These are phyloP conservation scores for Talaromyces sp. DNA, from an alignment of 2,329 filamentous ascomycete genomes.

Conservation along the genomic window DNA sequence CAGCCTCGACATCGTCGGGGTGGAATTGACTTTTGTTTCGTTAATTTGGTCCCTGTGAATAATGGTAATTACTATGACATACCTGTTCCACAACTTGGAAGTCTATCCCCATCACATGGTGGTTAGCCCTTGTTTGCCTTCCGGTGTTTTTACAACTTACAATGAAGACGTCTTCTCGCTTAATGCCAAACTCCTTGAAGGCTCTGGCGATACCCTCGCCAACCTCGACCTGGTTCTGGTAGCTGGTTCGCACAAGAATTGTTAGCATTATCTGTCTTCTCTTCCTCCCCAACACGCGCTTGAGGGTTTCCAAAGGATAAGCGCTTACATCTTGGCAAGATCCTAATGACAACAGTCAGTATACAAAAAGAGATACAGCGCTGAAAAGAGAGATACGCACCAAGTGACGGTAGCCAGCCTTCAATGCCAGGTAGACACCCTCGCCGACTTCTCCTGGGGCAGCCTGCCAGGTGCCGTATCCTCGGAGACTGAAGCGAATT, in stretches of 20 bases:
- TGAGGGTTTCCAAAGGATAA: not conserved
- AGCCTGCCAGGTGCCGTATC: constrained; percentile 38
- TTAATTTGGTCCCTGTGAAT: not conserved
- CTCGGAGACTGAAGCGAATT: constrained; percentile 25
- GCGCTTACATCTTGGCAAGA: constrained; percentile 33
- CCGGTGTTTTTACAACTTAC: constrained; percentile 18
- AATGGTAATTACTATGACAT: constrained; percentile 10
- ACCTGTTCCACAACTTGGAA: constrained; percentile 58
- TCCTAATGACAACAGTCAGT: constrained; percentile 23
- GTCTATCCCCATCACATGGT: constrained; percentile 30
- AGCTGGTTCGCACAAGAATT: constrained; percentile 17
- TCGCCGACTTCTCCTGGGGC: constrained; percentile 35
- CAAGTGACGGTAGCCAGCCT: constrained; percentile 36
- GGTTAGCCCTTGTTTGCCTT: not conserved
- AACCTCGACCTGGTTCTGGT: constrained; percentile 35
- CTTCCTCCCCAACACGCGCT: not conserved
- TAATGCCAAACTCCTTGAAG: constrained; percentile 33
- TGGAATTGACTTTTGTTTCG: constrained; percentile 34
- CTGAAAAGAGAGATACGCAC: constrained; percentile 17
- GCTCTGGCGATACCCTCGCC: constrained; percentile 30
- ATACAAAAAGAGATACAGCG: not conserved
- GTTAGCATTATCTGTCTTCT: not conserved
- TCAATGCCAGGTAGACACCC: constrained; percentile 35
- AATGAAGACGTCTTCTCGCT: constrained; percentile 38
- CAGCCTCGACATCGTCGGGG: constrained; percentile 47